These are phyloP conservation scores for Cadophora sp. DNA, from an alignment of 2,329 filamentous ascomycete genomes.

Conservation along the genomic window DNA sequence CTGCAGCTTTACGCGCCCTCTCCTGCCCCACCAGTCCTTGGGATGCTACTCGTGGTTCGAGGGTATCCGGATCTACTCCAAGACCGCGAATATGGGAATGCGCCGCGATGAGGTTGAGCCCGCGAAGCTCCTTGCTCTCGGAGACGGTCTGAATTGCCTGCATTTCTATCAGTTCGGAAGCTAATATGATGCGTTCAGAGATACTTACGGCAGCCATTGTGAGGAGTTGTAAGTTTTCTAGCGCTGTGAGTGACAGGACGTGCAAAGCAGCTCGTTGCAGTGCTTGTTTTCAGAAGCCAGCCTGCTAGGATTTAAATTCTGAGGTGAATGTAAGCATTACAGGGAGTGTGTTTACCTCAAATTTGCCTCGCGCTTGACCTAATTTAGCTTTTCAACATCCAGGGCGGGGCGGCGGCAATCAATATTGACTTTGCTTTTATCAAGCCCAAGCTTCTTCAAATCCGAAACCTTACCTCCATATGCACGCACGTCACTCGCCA, in stretches of 20 bases:
- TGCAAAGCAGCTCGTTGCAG: slow-evolving; percentile 7
- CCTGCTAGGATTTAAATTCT: slow-evolving; percentile 6
- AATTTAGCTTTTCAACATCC: background rate
- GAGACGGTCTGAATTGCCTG: slow-evolving; percentile 81
- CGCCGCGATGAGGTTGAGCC: slow-evolving; percentile 95
- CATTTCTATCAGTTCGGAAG: slow-evolving; percentile 26
- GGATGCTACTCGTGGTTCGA: slow-evolving; percentile 84
- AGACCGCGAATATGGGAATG: slow-evolving; percentile 98
- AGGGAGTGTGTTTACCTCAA: background rate
- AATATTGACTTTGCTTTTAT: background rate
- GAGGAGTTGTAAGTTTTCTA: slow-evolving; percentile 12
- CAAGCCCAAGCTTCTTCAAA: background rate
- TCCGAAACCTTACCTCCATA: background rate
- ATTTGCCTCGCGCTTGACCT: background rate
- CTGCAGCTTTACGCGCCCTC: slow-evolving; percentile 94
- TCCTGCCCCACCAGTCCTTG: slow-evolving; percentile 96
- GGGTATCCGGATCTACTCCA: slow-evolving; percentile 88
- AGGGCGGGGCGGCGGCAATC: background rate
- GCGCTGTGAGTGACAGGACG: slow-evolving; percentile 15
- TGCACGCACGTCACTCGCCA: background rate
- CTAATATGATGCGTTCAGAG: too few relatives aligned
- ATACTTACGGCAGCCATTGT: slow-evolving; percentile 42
- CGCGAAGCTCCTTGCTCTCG: slow-evolving; percentile 94
- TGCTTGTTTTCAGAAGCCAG: background rate
- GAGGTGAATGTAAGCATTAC: background rate